phyloP scores from a whole-genome alignment of 129 eudicot species.

The Artemisia tridentata region DNA sequence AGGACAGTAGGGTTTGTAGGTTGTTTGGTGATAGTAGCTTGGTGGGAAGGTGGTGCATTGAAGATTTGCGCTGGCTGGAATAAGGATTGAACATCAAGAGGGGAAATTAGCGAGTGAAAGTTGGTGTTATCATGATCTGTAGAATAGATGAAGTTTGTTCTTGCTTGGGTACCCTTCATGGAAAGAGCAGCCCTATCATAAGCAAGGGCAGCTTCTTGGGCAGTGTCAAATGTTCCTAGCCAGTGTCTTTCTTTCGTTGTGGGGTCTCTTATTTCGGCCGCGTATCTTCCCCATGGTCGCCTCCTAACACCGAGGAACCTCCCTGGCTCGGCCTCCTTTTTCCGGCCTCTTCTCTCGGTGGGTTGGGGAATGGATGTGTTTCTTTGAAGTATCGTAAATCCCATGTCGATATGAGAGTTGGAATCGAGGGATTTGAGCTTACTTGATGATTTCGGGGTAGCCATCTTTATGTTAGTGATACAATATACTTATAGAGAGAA shows the following conservation, averaged over 20 bases:
- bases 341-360: conserved; percentile 74
- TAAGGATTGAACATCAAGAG: conserved; percentile 46
- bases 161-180: conserved; percentile 93
- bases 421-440: conserved; percentile 49
- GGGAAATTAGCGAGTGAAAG: conserved; percentile 45
- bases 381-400: conserved; percentile 73
- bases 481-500: not conserved
- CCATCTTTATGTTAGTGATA: conserved; percentile 20
- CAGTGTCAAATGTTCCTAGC: conserved; percentile 98
- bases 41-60: conserved; percentile 23
- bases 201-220: conserved; percentile 98
- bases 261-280: conserved; percentile 95
- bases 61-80: conserved; percentile 38
- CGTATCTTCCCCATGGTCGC: conserved; percentile 95
- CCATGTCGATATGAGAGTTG: conserved; percentile 52
- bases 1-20: conserved; percentile 26
- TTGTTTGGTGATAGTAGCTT: conserved; percentile 24
- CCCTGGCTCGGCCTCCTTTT: conserved; percentile 85
- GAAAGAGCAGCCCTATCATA: conserved; percentile 95
- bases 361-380: conserved; percentile 69
- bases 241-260: conserved; percentile 96
- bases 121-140: conserved; percentile 38
- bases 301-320: conserved; percentile 83
- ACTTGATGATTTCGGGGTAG: conserved; percentile 45
- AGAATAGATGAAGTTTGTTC: conserved; percentile 85